phyloP scores from a whole-genome alignment of 176 grass and related monocot genomes.

The Poa pratensis region DNA sequence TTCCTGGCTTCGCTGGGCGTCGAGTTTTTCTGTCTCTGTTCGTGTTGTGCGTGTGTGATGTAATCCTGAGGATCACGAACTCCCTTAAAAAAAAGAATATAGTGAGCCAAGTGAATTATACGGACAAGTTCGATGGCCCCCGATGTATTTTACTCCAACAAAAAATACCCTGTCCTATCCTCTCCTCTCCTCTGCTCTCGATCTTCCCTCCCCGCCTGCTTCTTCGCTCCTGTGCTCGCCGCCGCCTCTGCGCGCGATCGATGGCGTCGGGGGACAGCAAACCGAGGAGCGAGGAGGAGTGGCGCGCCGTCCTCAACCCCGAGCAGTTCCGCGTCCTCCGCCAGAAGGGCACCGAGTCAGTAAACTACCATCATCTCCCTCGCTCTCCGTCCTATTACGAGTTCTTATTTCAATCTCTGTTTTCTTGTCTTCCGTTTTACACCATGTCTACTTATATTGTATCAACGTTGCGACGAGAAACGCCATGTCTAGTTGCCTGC shows the following conservation, averaged over 20 bases:
- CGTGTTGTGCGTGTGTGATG: too few species aligned
- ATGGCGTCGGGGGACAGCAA: slow-evolving; percentile 47
- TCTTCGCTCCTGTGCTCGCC: not conserved
- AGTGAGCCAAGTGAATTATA: too few species aligned
- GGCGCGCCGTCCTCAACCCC: slow-evolving; percentile 77
- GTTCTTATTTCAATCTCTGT: not conserved
- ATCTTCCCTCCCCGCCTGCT: not conserved
- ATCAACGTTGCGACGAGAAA: not conserved
- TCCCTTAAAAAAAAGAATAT: too few species aligned
- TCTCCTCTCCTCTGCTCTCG: not conserved
- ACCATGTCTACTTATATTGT: too few species aligned
- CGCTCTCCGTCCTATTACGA: not conserved
- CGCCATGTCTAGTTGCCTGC: not conserved
- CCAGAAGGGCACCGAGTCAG: slow-evolving; percentile 90
- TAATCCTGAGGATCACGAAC: too few species aligned
- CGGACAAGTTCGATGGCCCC: too few species aligned
- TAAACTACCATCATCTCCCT: not conserved
- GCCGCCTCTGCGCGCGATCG: slow-evolving; percentile 9
- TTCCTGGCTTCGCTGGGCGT: too few species aligned
- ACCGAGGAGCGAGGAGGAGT: slow-evolving; percentile 81
- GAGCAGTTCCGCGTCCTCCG: slow-evolving; percentile 98
- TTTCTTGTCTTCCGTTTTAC: not conserved
- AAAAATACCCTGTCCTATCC: too few species aligned
- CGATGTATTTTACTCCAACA: too few species aligned
- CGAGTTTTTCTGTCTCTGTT: too few species aligned